A percentile compares a stretch with the other conserved stretches of the same genome.
Conservation (phyloP, 805 yeast genomes). For the Ogataea parapolymorpha region DNA sequence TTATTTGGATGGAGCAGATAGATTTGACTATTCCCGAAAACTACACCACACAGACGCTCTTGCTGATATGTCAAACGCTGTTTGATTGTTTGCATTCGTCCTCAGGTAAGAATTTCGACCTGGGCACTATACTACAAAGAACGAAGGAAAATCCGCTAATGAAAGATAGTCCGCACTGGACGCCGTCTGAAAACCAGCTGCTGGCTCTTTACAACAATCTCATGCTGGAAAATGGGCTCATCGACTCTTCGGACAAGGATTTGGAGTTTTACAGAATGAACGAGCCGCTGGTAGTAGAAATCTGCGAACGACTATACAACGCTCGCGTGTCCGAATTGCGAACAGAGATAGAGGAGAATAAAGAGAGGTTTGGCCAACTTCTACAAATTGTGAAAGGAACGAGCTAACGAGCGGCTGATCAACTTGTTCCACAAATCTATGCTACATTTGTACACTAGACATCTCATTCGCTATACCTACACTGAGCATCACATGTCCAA, state of each 20-base stretch:
- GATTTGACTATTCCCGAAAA: slow-evolving; percentile 15
- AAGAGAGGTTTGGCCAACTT: slow-evolving; percentile 12
- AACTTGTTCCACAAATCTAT: background rate
- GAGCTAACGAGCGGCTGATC: no score
- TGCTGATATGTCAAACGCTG: slow-evolving; percentile 31
- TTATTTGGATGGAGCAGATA: background rate
- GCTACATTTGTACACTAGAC: background rate
- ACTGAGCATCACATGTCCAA: no score
- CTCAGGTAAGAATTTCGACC: slow-evolving; percentile 13
- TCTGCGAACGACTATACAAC: slow-evolving; percentile 23
- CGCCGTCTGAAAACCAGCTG: slow-evolving; percentile 17
- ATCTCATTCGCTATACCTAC: no score
- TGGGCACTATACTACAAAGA: slow-evolving; percentile 13
- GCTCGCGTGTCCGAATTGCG: slow-evolving; percentile 24
- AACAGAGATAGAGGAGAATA: slow-evolving; percentile 12
- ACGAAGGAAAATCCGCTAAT: slow-evolving; percentile 28
- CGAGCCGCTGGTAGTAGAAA: slow-evolving; percentile 20
- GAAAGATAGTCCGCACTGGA: slow-evolving; percentile 11
- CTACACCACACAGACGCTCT: slow-evolving; percentile 29
- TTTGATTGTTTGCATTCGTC: slow-evolving; percentile 20
- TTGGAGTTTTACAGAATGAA: slow-evolving; percentile 13
- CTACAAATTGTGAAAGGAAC: background rate
- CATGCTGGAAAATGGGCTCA: slow-evolving; percentile 15
- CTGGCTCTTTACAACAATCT: slow-evolving; percentile 19
- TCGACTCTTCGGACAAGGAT: slow-evolving; percentile 7